Evolutionary conservation across 2,329 filamentous ascomycete genomes (phyloP).

Genomic region (Alternaria triticina): DNA sequence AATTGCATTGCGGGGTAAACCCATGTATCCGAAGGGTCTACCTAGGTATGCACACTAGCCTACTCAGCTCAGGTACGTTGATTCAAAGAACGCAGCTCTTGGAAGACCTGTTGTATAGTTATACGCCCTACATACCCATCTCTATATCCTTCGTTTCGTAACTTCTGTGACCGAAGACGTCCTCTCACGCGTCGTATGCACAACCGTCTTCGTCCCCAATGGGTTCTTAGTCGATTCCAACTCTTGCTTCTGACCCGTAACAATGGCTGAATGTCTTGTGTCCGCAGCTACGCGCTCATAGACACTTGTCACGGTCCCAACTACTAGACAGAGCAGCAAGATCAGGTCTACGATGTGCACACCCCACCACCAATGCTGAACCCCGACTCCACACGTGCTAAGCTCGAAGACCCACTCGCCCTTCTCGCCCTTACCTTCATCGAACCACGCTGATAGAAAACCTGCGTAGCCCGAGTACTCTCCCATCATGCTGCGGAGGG

Average conservation of each 20-base stretch:
- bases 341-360: constrained; percentile 63
- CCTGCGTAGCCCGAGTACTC: constrained; percentile 92
- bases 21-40: neutral
- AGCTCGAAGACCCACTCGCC: constrained; percentile 85
- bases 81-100: neutral
- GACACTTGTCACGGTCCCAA: neutral
- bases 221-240: neutral
- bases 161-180: constrained; percentile 1
- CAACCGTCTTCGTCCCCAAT: neutral
- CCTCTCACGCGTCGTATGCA: neutral
- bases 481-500: constrained; percentile 98
- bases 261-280: neutral
- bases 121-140: neutral
- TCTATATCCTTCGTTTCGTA: constrained; percentile 1
- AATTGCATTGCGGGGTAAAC: neutral
- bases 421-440: constrained; percentile 72
- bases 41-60: neutral
- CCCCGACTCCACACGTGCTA: constrained; percentile 76
- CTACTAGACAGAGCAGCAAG: neutral
- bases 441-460: constrained; percentile 88
- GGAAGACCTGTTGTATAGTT: neutral
- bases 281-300: neutral
- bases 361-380: constrained; percentile 93
- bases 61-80: neutral
- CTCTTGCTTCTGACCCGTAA: neutral